Evolutionary conservation across 805 yeast species (phyloP).

Genomic region (Tetrapisispora fleetii): DNA sequence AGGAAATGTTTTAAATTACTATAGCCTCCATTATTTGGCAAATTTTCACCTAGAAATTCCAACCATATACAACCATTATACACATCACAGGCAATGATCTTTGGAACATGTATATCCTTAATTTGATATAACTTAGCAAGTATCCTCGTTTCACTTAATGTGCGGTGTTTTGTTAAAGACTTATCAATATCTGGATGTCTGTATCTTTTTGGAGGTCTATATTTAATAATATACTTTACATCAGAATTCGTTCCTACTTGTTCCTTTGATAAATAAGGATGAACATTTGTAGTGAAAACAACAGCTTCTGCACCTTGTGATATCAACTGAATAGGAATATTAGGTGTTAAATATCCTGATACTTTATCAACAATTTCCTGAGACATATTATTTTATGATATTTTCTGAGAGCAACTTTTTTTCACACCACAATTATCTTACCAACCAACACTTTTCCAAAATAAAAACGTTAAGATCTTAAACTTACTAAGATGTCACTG

Average conservation of each 20-base stretch:
- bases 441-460: too few relatives aligned
- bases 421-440: too few relatives aligned
- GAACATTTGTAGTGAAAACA: slow-evolving; percentile 51
- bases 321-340: slow-evolving; percentile 42
- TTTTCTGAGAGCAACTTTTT: too few relatives aligned
- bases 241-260: slow-evolving; percentile 10
- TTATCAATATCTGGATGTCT: slow-evolving; percentile 78
- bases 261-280: slow-evolving; percentile 49
- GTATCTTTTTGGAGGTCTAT: slow-evolving; percentile 82
- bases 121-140: slow-evolving; percentile 42
- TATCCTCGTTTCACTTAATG: slow-evolving; percentile 75
- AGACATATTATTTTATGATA: slow-evolving; percentile 36
- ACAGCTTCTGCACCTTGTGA: slow-evolving; percentile 92
- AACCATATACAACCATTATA: slow-evolving; percentile 79
- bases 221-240: slow-evolving; percentile 56
- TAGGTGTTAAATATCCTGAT: slow-evolving; percentile 33
- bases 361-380: slow-evolving; percentile 39
- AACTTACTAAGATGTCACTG: too few relatives aligned
- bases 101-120: slow-evolving; percentile 57
- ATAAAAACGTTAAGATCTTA: too few relatives aligned
- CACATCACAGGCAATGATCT: slow-evolving; percentile 65
- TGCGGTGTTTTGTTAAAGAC: slow-evolving; percentile 66
- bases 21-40: slow-evolving; percentile 39
- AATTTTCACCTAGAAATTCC: slow-evolving; percentile 57
- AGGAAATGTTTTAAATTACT: slow-evolving; percentile 66